Conservation (phyloP, 257 asterid species). For the Thymus mandschuricus region DNA sequence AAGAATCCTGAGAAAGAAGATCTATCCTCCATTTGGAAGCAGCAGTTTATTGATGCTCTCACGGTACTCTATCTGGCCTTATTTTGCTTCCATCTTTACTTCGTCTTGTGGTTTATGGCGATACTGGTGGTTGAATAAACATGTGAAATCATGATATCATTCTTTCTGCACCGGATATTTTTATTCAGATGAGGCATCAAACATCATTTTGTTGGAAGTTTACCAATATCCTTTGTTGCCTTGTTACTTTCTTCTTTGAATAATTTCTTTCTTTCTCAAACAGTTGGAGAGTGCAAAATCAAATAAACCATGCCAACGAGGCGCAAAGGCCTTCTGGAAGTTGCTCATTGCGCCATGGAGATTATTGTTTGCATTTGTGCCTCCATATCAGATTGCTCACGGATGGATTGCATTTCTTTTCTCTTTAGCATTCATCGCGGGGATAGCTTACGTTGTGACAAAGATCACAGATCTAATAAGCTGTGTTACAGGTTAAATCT, state of each 20-base stretch:
- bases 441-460: conserved; percentile 84
- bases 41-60: conserved; percentile 69
- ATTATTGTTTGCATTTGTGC: conserved; percentile 80
- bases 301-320: conserved; percentile 39
- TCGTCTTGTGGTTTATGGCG: not conserved
- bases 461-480: conserved; percentile 79
- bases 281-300: conserved; percentile 72
- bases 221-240: not conserved
- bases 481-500: conserved; percentile 74
- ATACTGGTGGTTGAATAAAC: not conserved
- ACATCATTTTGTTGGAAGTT: not conserved
- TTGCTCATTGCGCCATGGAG: conserved; percentile 81
- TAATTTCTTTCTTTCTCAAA: conserved; percentile 16
- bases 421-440: conserved; percentile 76
- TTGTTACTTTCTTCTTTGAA: not conserved
- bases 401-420: conserved; percentile 91
- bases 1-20: conserved; percentile 37
- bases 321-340: conserved; percentile 62
- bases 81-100: not conserved
- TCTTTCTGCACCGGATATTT: not conserved
- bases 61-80: conserved; percentile 45
- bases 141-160: not conserved
- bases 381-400: conserved; percentile 89
- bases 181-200: not conserved
- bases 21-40: conserved; percentile 66